A percentile compares a stretch with the other conserved stretches of the same genome.
phyloP scores from a whole-genome alignment of 257 asterid species.

The Solanum piurae region DNA sequence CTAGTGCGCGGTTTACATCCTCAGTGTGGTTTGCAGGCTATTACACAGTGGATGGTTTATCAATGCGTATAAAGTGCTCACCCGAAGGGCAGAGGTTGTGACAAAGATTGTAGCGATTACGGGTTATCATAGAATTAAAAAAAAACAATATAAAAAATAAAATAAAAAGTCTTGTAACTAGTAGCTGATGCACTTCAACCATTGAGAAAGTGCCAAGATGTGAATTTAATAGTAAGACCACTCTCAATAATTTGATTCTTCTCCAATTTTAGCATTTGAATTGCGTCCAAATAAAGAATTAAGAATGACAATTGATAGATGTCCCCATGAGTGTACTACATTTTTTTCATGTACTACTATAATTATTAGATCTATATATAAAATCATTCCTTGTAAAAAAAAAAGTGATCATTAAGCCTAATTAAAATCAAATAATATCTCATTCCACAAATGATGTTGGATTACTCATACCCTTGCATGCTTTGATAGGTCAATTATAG shows the following conservation, averaged over 20 bases:
- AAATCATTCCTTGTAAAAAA: not conserved
- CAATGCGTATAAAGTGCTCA: too few relatives aligned
- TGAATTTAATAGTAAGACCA: not conserved
- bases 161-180: not conserved
- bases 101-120: too few relatives aligned
- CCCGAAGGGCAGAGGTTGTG: rapidly evolving
- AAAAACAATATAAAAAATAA: not conserved
- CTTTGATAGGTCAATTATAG: not conserved
- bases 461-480: not conserved
- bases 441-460: not conserved
- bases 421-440: not conserved
- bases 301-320: not conserved
- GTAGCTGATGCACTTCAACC: not conserved
- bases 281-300: not conserved
- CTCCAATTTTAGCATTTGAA: not conserved
- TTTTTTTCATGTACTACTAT: not conserved
- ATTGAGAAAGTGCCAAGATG: not conserved
- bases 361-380: not conserved
- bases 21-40: too few relatives aligned
- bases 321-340: not conserved
- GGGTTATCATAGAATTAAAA: too few relatives aligned
- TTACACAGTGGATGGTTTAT: too few relatives aligned
- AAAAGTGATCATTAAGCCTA: not conserved
- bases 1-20: too few relatives aligned
- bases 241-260: not conserved